Evolutionary conservation across 768 basidiomycete genomes (phyloP), one percentile per base, ranked within the genome.

Genomic region (Mycena crocata): DNA sequence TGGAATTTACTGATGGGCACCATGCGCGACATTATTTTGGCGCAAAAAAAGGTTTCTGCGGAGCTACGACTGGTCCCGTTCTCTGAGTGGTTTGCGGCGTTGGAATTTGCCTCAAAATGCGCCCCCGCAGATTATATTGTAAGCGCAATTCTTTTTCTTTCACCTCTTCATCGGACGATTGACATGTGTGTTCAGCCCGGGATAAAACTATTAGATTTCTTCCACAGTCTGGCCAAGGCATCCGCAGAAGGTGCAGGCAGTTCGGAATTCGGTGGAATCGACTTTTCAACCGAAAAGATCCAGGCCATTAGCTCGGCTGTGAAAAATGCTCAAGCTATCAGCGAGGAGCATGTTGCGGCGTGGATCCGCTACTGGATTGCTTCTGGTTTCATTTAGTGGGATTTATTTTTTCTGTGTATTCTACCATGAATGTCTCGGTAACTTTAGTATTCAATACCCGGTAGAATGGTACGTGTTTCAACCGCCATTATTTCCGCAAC

Each of bases 171-270:
- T 24, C 17, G 34, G n/a, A 5, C 40, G 17, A 42, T 37, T 23
- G 23, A 24, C 23, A 19, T 6, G 21, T 23, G 26, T 24, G 23
- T 39, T 28, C 46, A 81, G 81, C 81, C 80, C 39, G 80, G 78
- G 10, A 63, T 79, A 30, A 81, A 81, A 50, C 76, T 83, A 9
- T 62, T 81, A 1, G 72, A 77, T n/a, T 81, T 80, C 64, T 79
- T 79, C 70, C 71, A 72, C 12, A 31, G 46, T 34, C 67, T 73
- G 30, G 46, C 64, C 61, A 58, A n/a, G 2, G 57, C 23, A 28
- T 30, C 23, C 42, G 68, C 12, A n/a, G n/a, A 24, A 26, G 24
- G 46, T 35, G 23, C 51, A 12, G n/a, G 44, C 13, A 17, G 52
- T 19, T 44, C 62, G 23, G 78, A 74, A 45, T 71, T 56, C 54